Percentiles rank a stretch among this genome's conserved stretches.
Evolutionary conservation across 345 rosid species (phyloP).

Genomic region (Moricandia moricandioides): DNA sequence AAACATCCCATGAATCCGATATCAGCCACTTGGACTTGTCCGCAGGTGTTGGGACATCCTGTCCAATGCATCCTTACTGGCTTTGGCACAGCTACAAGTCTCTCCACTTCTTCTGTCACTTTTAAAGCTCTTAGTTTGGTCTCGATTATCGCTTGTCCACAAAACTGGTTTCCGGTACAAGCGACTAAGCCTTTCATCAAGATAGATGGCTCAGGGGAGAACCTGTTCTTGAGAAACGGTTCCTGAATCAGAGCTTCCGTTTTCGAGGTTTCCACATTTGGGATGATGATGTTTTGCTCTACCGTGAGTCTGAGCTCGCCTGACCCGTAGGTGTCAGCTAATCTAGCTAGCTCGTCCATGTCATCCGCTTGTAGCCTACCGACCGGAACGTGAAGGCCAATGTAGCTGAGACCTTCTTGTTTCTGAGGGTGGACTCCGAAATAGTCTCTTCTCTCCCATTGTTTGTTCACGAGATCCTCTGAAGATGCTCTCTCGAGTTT

Average conservation of each 20-base stretch:
- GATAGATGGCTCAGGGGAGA: slow-evolving; percentile 54
- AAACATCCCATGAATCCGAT: slow-evolving; percentile 96
- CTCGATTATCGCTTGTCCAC: slow-evolving; percentile 93
- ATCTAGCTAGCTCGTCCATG: slow-evolving; percentile 78
- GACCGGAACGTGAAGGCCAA: slow-evolving; percentile 84
- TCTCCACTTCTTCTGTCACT: slow-evolving; percentile 81
- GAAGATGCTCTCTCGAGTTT: slow-evolving; percentile 66
- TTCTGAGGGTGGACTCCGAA: slow-evolving; percentile 86
- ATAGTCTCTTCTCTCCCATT: slow-evolving; percentile 83
- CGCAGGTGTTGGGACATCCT: slow-evolving; percentile 91
- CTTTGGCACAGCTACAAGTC: slow-evolving; percentile 58
- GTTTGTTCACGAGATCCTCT: slow-evolving; percentile 62
- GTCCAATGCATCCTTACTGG: slow-evolving; percentile 98
- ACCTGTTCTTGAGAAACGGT: slow-evolving; percentile 51
- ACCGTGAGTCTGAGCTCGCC: slow-evolving; percentile 90
- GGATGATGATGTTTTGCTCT: slow-evolving; percentile 88
- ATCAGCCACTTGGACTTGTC: slow-evolving; percentile 68
- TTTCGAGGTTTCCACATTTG: slow-evolving; percentile 72
- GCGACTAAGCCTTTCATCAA: slow-evolving; percentile 85
- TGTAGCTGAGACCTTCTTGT: slow-evolving; percentile 77
- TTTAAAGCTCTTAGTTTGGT: slow-evolving; percentile 84
- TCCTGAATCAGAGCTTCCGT: slow-evolving; percentile 65
- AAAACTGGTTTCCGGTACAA: slow-evolving; percentile 79
- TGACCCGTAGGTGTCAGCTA: slow-evolving; percentile 75
- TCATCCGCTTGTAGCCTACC: slow-evolving; percentile 91